phyloP scores from a whole-genome alignment of 2,329 filamentous ascomycete genomes.

The Neospermospora avenae region DNA sequence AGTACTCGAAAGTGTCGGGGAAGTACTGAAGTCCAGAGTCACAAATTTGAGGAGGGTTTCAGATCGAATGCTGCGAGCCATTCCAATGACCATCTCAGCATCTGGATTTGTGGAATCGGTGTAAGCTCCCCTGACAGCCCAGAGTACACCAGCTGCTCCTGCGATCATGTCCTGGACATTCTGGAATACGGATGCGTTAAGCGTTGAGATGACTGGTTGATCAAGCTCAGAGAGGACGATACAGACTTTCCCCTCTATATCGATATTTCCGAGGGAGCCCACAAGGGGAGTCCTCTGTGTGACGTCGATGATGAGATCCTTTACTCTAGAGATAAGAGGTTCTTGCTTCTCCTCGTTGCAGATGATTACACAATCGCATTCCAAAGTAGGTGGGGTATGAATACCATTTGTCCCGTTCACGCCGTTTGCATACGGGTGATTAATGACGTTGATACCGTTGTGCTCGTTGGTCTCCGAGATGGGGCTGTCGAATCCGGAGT shows the following conservation, averaged over 20 bases:
- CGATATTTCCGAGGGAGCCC: conserved; percentile 33
- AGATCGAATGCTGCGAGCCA: conserved; percentile 31
- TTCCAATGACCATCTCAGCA: conserved; percentile 28
- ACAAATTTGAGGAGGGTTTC: conserved; percentile 29
- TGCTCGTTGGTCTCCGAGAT: background rate
- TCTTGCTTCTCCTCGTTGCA: conserved; percentile 37
- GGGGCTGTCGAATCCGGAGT: background rate
- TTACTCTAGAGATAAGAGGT: conserved; percentile 36
- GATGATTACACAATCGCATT: conserved; percentile 40
- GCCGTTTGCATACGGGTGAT: background rate
- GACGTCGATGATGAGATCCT: conserved; percentile 33
- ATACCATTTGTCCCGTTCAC: conserved; percentile 1
- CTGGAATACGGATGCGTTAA: conserved; percentile 40
- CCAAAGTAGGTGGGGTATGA: conserved; percentile 8
- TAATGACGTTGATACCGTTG: background rate
- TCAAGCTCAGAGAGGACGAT: conserved; percentile 48
- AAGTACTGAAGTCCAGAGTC: conserved; percentile 24
- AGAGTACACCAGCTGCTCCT: conserved; percentile 42
- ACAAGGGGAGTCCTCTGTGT: conserved; percentile 37
- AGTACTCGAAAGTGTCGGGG: conserved; percentile 37
- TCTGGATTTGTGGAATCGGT: conserved; percentile 31
- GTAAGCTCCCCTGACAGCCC: conserved; percentile 46
- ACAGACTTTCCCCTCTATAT: conserved; percentile 35
- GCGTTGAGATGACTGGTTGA: conserved; percentile 38
- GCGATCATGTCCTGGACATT: conserved; percentile 41